A percentile compares a stretch with the other conserved stretches of the same genome.
These are phyloP conservation scores for Cordyceps cateniannulata DNA, from an alignment of 2,329 filamentous ascomycete species.

Conservation along the genomic window DNA sequence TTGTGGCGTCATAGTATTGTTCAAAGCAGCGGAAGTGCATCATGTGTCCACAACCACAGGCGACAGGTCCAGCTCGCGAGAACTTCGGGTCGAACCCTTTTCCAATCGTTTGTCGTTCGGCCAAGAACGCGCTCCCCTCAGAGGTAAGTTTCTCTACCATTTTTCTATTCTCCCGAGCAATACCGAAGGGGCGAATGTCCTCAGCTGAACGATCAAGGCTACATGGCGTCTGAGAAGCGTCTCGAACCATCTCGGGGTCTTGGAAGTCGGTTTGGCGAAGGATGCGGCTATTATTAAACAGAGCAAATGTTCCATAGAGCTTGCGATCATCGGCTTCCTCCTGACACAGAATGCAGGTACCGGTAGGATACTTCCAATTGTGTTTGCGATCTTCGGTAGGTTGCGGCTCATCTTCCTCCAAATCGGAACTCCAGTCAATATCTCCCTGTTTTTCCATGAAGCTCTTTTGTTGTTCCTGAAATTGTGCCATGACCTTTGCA, in stretches of 20 bases:
- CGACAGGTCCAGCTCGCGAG: constrained; percentile 68
- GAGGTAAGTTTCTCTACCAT: constrained; percentile 69
- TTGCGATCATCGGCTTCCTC: constrained; percentile 87
- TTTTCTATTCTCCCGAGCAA: constrained; percentile 79
- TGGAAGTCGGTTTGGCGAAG: constrained; percentile 79
- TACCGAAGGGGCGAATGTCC: constrained; percentile 77
- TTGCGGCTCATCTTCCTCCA: constrained; percentile 66
- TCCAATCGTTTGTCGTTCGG: constrained; percentile 76
- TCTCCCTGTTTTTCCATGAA: constrained; percentile 86
- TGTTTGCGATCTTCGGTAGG: constrained; percentile 57
- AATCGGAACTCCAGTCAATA: constrained; percentile 76
- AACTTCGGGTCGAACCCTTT: constrained; percentile 75
- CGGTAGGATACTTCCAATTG: constrained; percentile 80
- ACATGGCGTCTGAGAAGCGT: constrained; percentile 69
- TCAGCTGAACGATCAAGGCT: constrained; percentile 85
- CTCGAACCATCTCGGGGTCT: constrained; percentile 76
- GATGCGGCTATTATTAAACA: constrained; percentile 80
- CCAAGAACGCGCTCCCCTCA: constrained; percentile 62
- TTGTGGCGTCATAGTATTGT: constrained; percentile 77
- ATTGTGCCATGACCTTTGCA: constrained; percentile 93
- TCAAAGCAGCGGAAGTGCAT: constrained; percentile 98
- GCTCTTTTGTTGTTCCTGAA: constrained; percentile 93
- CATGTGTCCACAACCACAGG: constrained; percentile 90
- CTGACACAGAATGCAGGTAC: constrained; percentile 93
- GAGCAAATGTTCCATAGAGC: constrained; percentile 88